Evolutionary conservation across 1,139 yeast genomes (phyloP), one percentile per base, ranked within the genome.

Genomic region (Pichia cactophila): DNA sequence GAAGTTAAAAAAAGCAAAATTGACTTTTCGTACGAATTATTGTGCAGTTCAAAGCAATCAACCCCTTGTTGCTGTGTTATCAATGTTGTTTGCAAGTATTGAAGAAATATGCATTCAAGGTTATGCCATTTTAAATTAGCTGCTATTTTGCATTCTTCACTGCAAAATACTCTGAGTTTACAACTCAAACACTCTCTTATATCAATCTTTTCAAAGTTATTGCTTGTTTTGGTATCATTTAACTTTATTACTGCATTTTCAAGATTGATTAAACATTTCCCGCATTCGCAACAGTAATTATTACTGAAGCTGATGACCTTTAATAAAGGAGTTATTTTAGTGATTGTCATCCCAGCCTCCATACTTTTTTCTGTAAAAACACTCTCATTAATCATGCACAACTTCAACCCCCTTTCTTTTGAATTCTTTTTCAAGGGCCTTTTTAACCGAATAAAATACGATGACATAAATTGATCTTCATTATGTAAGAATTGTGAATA

Each of bases 41-140:
- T 40, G 26, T 37, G 44, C 8, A n/a, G 8, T n/a, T 54, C 43
- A 1, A 51, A 29, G 3, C 47, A 43, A 8, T 41, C 33, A n/a
- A 33, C 26, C 11, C 51, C 35, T 6, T 46, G 45, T 31, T 43
- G 45, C 6, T 26, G 33, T 3, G 35, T 12, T 11, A 48, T 36
- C 14, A 48, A 14, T 20, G 43, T 49, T 26, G 33, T 43, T 29
- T 16, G 28, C 28, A 49, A 41, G 36, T 43, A 39, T 6, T 20
- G 20, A 14, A 58, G 37, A 42, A 51, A 54, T 14, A 50, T 46
- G 42, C 61, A 59, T 42, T 60, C 62, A n/a, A 56, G 14, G 29
- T 46, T 46, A 42, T 58, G 63, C 44, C 54, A 44, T 14, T 26
- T 41, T 3, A 40, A n/a, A 28, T 29, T 23, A 33, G 58, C 61